Percentiles rank a stretch among this genome's conserved stretches.
Evolutionary conservation across 305 asterid genomes (phyloP).

Genomic region (Fraxinus ornus): DNA sequence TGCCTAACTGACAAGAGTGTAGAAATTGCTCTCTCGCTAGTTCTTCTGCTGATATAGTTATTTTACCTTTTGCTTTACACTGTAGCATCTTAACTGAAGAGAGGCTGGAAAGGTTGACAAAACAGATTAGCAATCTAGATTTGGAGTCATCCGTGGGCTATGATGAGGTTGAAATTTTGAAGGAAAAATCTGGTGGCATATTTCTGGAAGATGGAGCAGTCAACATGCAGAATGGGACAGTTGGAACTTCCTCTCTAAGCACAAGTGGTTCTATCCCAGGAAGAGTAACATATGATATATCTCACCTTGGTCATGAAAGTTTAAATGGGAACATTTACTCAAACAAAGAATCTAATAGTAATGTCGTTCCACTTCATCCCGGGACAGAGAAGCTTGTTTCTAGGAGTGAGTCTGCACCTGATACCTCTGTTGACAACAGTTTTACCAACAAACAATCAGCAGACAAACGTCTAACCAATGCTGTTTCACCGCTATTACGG

Average conservation of each 20-base stretch:
- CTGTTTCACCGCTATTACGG: constrained; percentile 58
- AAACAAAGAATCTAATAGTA: constrained; percentile 34
- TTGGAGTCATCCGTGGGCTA: constrained; percentile 48
- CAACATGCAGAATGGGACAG: constrained; percentile 37
- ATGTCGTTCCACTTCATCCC: constrained; percentile 33
- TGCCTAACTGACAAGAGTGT: background rate
- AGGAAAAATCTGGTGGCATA: constrained; percentile 45
- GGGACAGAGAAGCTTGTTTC: constrained; percentile 42
- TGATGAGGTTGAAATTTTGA: constrained; percentile 45
- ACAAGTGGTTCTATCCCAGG: constrained; percentile 38
- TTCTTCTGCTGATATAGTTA: constrained; percentile 18
- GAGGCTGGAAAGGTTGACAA: constrained; percentile 81
- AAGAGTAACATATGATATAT: constrained; percentile 35
- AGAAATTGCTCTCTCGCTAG: background rate
- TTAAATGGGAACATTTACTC: constrained; percentile 33
- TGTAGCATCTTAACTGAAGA: constrained; percentile 88
- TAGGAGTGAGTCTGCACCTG: constrained; percentile 37
- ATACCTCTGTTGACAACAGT: constrained; percentile 35
- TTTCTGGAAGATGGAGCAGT: constrained; percentile 41
- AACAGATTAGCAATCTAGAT: constrained; percentile 65
- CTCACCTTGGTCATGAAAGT: constrained; percentile 44
- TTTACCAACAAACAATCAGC: constrained; percentile 39
- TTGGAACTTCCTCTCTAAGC: constrained; percentile 50
- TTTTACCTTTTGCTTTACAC: constrained; percentile 20
- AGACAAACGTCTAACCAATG: constrained; percentile 51